A percentile compares a stretch with the other conserved stretches of the same genome.
These are phyloP conservation scores for Vinca minor DNA, from an alignment of 257 asterid genomes.

Conservation along the genomic window DNA sequence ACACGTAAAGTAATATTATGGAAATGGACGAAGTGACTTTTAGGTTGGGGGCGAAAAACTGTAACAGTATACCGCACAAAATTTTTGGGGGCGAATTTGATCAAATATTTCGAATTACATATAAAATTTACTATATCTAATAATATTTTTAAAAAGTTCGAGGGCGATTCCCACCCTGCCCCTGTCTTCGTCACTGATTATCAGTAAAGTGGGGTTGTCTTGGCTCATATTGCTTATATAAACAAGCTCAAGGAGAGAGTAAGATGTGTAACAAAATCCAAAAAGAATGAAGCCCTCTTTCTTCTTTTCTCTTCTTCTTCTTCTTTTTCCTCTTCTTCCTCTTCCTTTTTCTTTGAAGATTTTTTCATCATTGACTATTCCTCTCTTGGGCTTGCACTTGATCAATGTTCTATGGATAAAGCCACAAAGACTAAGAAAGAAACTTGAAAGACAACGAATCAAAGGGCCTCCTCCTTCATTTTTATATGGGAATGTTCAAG, in stretches of 20 bases:
- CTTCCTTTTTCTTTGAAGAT: constrained; percentile 2
- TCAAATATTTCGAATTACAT: too few species aligned
- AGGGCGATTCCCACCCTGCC: too few species aligned
- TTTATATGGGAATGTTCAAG: constrained; percentile 50
- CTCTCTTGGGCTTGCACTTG: constrained; percentile 21
- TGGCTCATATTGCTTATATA: constrained; percentile 2
- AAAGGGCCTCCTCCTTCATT: constrained; percentile 61
- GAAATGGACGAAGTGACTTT: too few species aligned
- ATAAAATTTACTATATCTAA: too few species aligned
- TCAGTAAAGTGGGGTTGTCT: too few species aligned
- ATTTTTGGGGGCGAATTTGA: too few species aligned
- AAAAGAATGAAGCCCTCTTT: constrained; percentile 37
- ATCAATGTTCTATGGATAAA: constrained; percentile 30
- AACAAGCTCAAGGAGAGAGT: background rate
- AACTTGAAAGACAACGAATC: constrained; percentile 59
- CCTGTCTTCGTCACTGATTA: too few species aligned
- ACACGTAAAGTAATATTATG: too few species aligned
- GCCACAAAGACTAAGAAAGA: constrained; percentile 34
- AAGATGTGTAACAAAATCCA: constrained; percentile 6
- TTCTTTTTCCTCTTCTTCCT: too few species aligned
- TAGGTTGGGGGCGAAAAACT: too few species aligned
- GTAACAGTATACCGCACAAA: too few species aligned
- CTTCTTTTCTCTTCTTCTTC: constrained; percentile 14
- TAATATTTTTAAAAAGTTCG: too few species aligned
- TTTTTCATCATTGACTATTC: background rate